Base-by-base conservation (phyloP, 192 early-diverging fungal genomes). In the Radiomyces spectabilis region DNA sequence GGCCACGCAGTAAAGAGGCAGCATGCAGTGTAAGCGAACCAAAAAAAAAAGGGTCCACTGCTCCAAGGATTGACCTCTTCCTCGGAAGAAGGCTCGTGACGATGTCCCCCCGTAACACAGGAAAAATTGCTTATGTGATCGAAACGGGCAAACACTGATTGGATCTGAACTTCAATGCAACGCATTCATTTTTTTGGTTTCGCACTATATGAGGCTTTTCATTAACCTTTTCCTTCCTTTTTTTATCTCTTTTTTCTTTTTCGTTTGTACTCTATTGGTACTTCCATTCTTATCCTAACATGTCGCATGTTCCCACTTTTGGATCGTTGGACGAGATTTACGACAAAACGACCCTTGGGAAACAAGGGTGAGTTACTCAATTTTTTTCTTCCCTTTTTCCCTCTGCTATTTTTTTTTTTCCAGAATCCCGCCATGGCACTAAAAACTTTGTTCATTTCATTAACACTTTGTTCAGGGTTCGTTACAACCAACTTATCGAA, bases 401-500 rank as follows among this genome's bases (percentile, higher is more conserved):
- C 1, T 41, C 30, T 41, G 3, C 16, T 19, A 41, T 15, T 2
- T 18, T 31, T 22, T 16, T 41, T 43, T 16, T 42, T 16, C 27
- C n/a, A n/a, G n/a, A n/a, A n/a, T n/a, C n/a, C n/a, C n/a, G n/a
- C n/a, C n/a, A n/a, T n/a, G n/a, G n/a, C n/a, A n/a, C n/a, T n/a
- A n/a, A n/a, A n/a, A n/a, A n/a, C 33, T 13, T 22, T 38, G 1
- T 34, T 38, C 9, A 27, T 18, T 12, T 9, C 25, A 10, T 21
- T 57, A 8, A 1, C 18, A 24, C 10, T 27, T 13, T 53, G 9
- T 0, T 47, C 34, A 35, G 68, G 30, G 52, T 32, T 22, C 82
- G 87, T 55, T 89, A 83, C 61, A 51, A 71, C 26, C 48, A 56
- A 1, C 68, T 87, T 12, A 58, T 58, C 9, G 40, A 34, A 6